Base-by-base conservation (phyloP, 2,329 filamentous ascomycete genomes). In the Fusarium sp. region DNA sequence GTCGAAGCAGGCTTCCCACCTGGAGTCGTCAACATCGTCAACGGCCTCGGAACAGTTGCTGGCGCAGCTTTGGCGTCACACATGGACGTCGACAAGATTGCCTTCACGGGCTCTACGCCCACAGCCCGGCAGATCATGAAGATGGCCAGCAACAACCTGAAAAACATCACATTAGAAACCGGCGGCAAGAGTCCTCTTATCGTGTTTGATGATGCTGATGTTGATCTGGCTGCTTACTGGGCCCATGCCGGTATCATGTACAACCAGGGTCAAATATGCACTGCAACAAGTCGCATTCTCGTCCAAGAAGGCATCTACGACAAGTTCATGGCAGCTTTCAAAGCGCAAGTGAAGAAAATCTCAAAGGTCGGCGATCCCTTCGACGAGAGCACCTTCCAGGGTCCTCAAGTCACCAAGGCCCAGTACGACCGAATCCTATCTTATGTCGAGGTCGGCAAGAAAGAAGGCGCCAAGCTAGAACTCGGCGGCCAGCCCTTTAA, bases 111-210 rank as follows among this genome's bases (percentile, higher is more conserved):
- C 39, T 91, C 88, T 6, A 94, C 92, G 0, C 81, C 82, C 2
- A 94, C 91, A 1, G 92, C 89, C 9, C 87, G 87, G 56, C 84
- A 90, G 50, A 92, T 94, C 67, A 93, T 94, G 90, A 92, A 92
- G 75, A 84, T 87, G 78, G 91, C 92, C 0, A 84, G 87, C n/a
- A 79, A 85, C 1, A 92, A 83, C 67, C 80, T 88, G 72, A 90
- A 90, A 79, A 90, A 89, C 72, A 87, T 90, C 59, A 90, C 87
- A 2, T 81, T 90, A 10, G 89, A 90, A 78, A 88, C 88, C 14
- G 89, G 89, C 37, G 89, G 89, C 56, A 91, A 92, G 77, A 88
- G 84, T 6, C 88, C 89, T 0, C 79, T 90, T 3, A 71, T 91
- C 11, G 84, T 91, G 7, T 91, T 91, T 62, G 82, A 85, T 8